Evolutionary conservation across 2,329 filamentous ascomycete genomes (phyloP), one percentile per base, ranked within the genome.

Genomic region (Fusarium sp.): DNA sequence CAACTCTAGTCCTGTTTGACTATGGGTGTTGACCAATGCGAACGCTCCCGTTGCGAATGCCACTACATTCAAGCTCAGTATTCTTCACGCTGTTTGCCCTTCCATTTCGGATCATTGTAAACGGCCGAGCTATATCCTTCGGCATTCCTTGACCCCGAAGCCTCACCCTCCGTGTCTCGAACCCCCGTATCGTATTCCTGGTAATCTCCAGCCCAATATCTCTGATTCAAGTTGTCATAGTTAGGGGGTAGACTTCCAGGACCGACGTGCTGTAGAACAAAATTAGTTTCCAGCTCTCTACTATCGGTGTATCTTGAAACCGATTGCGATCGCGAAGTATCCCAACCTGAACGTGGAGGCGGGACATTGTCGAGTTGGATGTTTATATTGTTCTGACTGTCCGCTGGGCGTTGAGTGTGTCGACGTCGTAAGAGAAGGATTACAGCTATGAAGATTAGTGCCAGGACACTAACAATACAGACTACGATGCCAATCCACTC

Each of bases 401-500:
- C 56, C 2, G 60, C 33, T 6, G 48, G 15, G 22, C 18, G 8
- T 9, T 26, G 11, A 14, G 2, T 6, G 9, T 31, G 64, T 13
- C 59, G 55, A 17, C 51, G 55, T 14, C 31, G 38, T 22, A 43
- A 26, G 1, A 64, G 15, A 3, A 43, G 6, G 7, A 45, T 6
- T 0, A 65, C 13, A 5, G 53, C 11, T 10, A 51, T 14, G 4
- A 51, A 22, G n/a, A 61, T 18, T 3, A 46, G 7, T 11, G 22
- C 3, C 4, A 66, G 10, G 10, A 43, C 18, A 4, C 34, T 40
- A 13, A 55, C 6, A 3, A 13, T 26, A 5, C 61, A 65, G 4
- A 58, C 7, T 3, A 45, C 31, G 1, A 69, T 34, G 3, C 68
- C 61, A 31, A 44, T 44, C 18, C 62, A 20, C 14, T 54, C 40